A percentile compares a stretch with the other conserved stretches of the same genome.
These are phyloP conservation scores for Aureobasidium sp. DNA, from an alignment of 2,329 filamentous ascomycete genomes.

Conservation along the genomic window DNA sequence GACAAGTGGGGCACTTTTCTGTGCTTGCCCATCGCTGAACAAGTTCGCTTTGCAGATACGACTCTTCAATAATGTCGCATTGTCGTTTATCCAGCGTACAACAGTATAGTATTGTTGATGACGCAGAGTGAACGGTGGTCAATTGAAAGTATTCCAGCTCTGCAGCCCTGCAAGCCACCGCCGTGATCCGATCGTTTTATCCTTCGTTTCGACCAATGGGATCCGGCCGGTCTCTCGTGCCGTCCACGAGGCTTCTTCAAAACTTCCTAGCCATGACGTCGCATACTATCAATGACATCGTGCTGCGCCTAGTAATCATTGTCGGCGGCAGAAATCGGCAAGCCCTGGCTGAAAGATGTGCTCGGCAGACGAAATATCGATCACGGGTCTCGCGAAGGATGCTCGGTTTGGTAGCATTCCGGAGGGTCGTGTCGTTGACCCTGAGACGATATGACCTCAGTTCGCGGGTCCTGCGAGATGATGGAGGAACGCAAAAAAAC, in stretches of 20 bases:
- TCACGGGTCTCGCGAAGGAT: not conserved
- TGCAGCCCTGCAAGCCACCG: constrained; percentile 11
- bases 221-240: not conserved
- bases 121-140: not conserved
- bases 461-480: constrained; percentile 1
- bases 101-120: not conserved
- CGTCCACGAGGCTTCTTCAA: not conserved
- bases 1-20: not conserved
- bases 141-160: not conserved
- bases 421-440: not conserved
- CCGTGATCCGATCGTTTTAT: constrained; percentile 9
- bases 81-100: not conserved
- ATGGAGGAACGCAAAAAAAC: not conserved
- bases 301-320: not conserved
- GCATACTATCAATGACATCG: not conserved
- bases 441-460: constrained; percentile 9
- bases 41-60: not conserved
- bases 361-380: not conserved
- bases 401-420: constrained; percentile 2
- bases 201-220: not conserved
- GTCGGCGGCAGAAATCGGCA: not conserved
- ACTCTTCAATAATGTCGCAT: not conserved
- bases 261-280: not conserved
- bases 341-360: not conserved
- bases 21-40: not conserved